Evolutionary conservation across 1,284 basidiomycete species (phyloP), one percentile per base, ranked within the genome.

Genomic region (Peniophora sp.): DNA sequence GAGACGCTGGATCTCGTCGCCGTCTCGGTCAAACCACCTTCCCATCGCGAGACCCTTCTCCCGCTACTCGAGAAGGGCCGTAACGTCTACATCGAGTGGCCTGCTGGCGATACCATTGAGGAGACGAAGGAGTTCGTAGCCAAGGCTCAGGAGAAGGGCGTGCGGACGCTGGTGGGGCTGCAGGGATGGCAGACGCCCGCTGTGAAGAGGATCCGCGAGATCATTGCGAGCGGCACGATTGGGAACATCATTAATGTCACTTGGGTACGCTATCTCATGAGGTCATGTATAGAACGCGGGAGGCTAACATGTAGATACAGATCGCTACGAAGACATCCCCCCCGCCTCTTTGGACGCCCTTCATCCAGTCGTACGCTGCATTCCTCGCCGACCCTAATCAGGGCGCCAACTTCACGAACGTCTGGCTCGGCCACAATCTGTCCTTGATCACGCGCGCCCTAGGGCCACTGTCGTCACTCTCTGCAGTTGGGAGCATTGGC

Each of bases 31-130:
- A 66, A 62, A 46, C 55, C 62, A 2, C 57, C 60, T 6, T 22
- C 51, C 1, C 69, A 71, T 54, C 60, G 58, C 46, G 55, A 55
- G 8, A 57, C 61, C 0, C 55, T 62, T 22, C 32, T 62, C 36
- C 64, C 65, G 15, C 66, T 60, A 0, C 64, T 72, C 24, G 63
- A 64, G 24, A 64, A 65, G 9, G 64, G 67, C 15, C 72, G 72
- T 56, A 56, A 64, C 50, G 47, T 71, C 37, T 71, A 70, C 52
- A 52, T 71, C 14, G 70, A 73, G 54, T 72, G 70, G 70, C 67
- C 70, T 2, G 62, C 57, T 17, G 69, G 68, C 6, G 57, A 49
- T 14, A 57, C 51, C 9, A 44, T 66, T 23, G 47, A 56, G 22
- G 65, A 70, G 54, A 63, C 66, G 5, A 47, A 34, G 9, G 62